Conservation (phyloP, 108 stramenopile genomes). For the Cyclotella cryptica region DNA sequence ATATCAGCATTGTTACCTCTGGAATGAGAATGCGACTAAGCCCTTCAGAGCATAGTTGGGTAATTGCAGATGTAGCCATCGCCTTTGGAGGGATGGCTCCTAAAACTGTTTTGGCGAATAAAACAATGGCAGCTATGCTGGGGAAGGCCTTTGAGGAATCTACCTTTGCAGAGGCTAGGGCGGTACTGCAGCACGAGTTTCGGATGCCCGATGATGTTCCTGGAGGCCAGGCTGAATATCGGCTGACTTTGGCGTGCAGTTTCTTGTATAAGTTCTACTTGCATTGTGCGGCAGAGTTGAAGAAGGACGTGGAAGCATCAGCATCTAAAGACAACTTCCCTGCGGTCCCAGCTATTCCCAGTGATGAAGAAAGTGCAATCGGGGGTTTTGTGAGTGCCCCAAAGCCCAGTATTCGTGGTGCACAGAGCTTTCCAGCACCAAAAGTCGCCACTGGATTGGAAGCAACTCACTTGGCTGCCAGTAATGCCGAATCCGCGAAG, state of each 20-base stretch:
- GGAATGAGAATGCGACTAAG: slow-evolving; percentile 83
- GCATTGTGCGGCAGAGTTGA: slow-evolving; percentile 61
- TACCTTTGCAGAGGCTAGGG: slow-evolving; percentile 69
- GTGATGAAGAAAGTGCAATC: slow-evolving; percentile 62
- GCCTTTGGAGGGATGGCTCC: slow-evolving; percentile 97
- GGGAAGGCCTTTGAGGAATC: slow-evolving; percentile 64
- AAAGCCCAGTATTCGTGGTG: slow-evolving; percentile 82
- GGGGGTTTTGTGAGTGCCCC: slow-evolving; percentile 71
- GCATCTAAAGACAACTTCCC: slow-evolving; percentile 41
- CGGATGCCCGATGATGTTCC: slow-evolving; percentile 82
- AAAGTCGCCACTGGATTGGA: slow-evolving; percentile 78
- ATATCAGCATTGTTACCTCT: slow-evolving; percentile 94
- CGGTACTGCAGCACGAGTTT: slow-evolving; percentile 77
- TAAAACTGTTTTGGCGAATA: slow-evolving; percentile 79
- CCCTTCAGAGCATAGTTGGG: slow-evolving; percentile 44
- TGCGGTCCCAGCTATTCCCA: slow-evolving; percentile 50
- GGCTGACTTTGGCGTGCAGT: slow-evolving; percentile 81
- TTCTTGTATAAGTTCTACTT: slow-evolving; percentile 92
- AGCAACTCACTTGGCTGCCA: slow-evolving; percentile 39
- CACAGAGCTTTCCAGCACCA: slow-evolving; percentile 83
- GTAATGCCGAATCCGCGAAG: background rate
- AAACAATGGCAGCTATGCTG: slow-evolving; percentile 70
- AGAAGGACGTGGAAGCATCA: slow-evolving; percentile 55
- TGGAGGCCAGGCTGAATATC: slow-evolving; percentile 93
- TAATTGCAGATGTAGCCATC: slow-evolving; percentile 73